A percentile compares a stretch with the other conserved stretches of the same genome.
Evolutionary conservation across 2,329 filamentous ascomycete species (phyloP).

Genomic region (Camillea tinctor): DNA sequence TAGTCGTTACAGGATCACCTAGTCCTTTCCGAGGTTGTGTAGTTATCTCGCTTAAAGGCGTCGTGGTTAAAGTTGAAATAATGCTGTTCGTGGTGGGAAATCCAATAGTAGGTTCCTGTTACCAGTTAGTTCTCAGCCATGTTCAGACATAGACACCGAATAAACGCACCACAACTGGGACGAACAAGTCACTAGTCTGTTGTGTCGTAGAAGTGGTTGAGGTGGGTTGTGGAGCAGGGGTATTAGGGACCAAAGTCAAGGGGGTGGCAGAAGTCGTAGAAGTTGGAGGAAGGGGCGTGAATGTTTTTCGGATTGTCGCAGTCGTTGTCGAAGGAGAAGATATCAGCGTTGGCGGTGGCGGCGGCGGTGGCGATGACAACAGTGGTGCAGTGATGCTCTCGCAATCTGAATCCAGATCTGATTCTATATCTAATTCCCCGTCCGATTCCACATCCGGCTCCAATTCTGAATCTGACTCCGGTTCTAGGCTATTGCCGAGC

Average conservation of each 20-base stretch:
- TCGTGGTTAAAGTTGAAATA: neutral
- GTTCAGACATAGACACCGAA: neutral
- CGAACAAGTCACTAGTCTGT: neutral
- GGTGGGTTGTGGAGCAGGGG: neutral
- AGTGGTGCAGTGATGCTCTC: neutral
- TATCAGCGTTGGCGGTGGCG: no score
- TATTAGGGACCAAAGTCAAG: neutral
- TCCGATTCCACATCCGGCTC: neutral
- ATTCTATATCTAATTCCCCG: neutral
- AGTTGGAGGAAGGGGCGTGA: neutral
- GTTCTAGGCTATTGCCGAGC: neutral
- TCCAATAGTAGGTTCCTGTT: neutral
- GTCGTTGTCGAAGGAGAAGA: neutral
- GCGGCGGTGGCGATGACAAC: neutral
- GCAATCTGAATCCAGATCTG: neutral
- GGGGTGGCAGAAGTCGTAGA: neutral
- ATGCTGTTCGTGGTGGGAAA: neutral
- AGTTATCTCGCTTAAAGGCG: neutral
- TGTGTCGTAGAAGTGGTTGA: neutral
- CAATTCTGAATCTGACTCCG: neutral
- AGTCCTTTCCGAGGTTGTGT: conserved; percentile 1
- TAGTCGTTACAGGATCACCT: neutral
- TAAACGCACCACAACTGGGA: neutral
- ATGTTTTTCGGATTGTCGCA: neutral
- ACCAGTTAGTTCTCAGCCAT: neutral